phyloP scores from a whole-genome alignment of 345 rosid species.

The Bruguiera sexangula region DNA sequence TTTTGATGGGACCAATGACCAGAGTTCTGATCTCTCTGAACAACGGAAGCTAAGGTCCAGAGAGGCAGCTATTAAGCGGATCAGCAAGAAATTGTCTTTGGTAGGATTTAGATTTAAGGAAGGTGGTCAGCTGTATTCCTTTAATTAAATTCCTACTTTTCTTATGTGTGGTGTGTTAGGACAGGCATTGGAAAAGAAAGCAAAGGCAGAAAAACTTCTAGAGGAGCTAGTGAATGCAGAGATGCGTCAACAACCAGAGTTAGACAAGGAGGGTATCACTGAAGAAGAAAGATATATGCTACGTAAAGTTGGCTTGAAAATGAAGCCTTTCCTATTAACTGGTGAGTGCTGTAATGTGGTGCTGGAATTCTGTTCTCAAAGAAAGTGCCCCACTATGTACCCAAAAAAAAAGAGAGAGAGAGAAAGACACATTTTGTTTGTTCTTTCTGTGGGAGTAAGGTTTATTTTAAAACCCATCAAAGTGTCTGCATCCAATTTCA shows the following conservation, averaged over 20 bases:
- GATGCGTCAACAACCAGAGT: conserved; percentile 46
- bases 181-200: conserved; percentile 83
- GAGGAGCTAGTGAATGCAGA: conserved; percentile 50
- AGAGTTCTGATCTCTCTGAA: conserved; percentile 19
- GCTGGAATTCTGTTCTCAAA: conserved; percentile 4
- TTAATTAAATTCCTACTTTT: conserved; percentile 16
- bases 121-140: conserved; percentile 14
- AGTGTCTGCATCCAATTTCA: not conserved
- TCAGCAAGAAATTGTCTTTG: conserved; percentile 61
- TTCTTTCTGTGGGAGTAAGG: conserved; percentile 6
- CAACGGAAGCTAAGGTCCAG: conserved; percentile 36
- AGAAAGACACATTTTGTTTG: not conserved
- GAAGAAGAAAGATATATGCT: conserved; percentile 93
- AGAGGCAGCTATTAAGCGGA: conserved; percentile 53
- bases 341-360: conserved; percentile 48
- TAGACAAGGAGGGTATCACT: conserved; percentile 79
- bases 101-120: conserved; percentile 37
- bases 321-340: conserved; percentile 80
- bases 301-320: conserved; percentile 82
- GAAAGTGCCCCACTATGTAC: conserved; percentile 3
- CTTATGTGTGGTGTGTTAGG: conserved; percentile 15
- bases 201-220: conserved; percentile 68
- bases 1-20: conserved; percentile 19
- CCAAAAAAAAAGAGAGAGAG: no score
- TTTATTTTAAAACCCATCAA: not conserved